Conservation (phyloP, 768 basidiomycete genomes). For the Podaxis mareebaensis region DNA sequence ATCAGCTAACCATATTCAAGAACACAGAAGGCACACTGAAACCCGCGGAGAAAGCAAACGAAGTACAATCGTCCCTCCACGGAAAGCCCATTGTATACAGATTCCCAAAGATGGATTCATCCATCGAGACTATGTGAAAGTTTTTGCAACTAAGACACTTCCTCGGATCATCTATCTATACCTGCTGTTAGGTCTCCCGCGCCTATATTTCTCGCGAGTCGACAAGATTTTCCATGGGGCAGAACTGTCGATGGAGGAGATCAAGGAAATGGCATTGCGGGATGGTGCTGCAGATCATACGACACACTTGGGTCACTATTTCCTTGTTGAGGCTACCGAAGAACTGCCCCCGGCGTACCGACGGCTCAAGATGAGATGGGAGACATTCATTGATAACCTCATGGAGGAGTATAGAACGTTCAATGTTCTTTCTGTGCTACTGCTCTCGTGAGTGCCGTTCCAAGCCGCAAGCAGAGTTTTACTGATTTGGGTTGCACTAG, state of each 20-base stretch:
- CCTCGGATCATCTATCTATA: slow-evolving; percentile 35
- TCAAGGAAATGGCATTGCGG: slow-evolving; percentile 41
- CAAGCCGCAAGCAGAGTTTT: not conserved
- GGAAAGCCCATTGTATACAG: not conserved
- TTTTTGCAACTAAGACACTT: slow-evolving; percentile 8
- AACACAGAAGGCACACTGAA: not conserved
- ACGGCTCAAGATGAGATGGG: slow-evolving; percentile 12
- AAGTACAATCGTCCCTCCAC: not conserved
- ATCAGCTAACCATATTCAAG: too few relatives aligned
- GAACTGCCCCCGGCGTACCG: slow-evolving; percentile 1
- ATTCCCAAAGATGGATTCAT: not conserved
- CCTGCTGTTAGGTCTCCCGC: slow-evolving; percentile 59
- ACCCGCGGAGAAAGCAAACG: not conserved
- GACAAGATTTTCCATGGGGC: slow-evolving; percentile 66
- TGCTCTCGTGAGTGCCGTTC: slow-evolving; percentile 17
- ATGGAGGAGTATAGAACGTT: slow-evolving; percentile 20
- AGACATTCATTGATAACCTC: slow-evolving; percentile 17
- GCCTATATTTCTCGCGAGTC: slow-evolving; percentile 69
- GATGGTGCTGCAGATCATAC: not conserved
- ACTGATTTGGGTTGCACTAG: slow-evolving; percentile 15
- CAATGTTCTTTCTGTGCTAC: slow-evolving; percentile 17
- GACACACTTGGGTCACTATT: not conserved
- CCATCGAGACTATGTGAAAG: not conserved
- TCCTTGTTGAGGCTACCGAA: not conserved
- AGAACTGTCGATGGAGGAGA: slow-evolving; percentile 59